Evolutionary conservation across 257 asterid genomes (phyloP).

Genomic region (Striga asiatica): DNA sequence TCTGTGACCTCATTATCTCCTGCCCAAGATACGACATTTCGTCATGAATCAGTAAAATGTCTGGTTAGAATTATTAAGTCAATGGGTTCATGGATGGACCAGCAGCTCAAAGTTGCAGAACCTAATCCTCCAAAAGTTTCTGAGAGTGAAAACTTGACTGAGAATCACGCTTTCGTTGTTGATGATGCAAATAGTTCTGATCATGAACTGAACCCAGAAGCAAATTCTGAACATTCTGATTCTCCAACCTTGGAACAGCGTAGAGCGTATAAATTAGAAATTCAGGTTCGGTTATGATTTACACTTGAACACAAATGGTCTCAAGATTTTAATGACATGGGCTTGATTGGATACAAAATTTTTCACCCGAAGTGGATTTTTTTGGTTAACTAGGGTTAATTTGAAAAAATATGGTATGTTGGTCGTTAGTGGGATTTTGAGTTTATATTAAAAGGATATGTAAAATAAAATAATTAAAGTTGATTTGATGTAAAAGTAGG

Average conservation of each 20-base stretch:
- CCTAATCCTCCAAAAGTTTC: slow-evolving; percentile 29
- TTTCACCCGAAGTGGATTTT: too few species aligned
- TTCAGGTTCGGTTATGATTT: slow-evolving; percentile 61
- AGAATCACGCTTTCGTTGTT: slow-evolving; percentile 22
- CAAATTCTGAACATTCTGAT: slow-evolving; percentile 52
- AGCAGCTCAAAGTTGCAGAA: slow-evolving; percentile 82
- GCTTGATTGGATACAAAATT: too few species aligned
- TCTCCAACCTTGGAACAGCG: slow-evolving; percentile 93
- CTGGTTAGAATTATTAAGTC: slow-evolving; percentile 81
- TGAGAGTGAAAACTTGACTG: slow-evolving; percentile 51
- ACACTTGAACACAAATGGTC: slow-evolving; percentile 8
- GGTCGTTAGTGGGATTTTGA: too few species aligned
- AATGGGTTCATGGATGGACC: slow-evolving; percentile 98
- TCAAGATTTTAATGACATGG: too few species aligned
- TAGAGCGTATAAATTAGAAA: slow-evolving; percentile 83
- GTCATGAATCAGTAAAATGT: slow-evolving; percentile 93
- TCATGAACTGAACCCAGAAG: slow-evolving; percentile 63
- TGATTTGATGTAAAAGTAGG: too few species aligned
- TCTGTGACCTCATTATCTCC: slow-evolving; percentile 79
- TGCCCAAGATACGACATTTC: slow-evolving; percentile 86
- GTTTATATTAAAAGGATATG: too few species aligned
- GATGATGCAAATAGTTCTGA: slow-evolving; percentile 68
- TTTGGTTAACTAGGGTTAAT: too few species aligned
- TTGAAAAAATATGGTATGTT: too few species aligned
- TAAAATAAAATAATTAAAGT: too few species aligned